Conservation (phyloP, 164 flowering plant species). For the Nelumbo lutea region DNA sequence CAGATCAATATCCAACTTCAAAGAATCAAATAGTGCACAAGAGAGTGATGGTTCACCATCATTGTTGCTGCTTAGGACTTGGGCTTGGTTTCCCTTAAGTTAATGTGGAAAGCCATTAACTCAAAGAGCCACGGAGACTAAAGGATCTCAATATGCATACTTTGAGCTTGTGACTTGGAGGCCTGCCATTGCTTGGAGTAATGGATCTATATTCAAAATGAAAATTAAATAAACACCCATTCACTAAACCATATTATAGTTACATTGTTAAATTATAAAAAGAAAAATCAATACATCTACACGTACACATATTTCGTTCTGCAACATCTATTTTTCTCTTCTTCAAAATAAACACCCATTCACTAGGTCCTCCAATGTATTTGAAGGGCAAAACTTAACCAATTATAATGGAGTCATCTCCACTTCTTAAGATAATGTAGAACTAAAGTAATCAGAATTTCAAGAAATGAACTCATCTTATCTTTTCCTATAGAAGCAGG, state of each 20-base stretch:
- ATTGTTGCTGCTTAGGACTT: conserved; percentile 20
- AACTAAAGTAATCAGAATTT: too few species aligned
- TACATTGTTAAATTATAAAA: not conserved
- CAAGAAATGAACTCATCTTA: too few species aligned
- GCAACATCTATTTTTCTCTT: too few species aligned
- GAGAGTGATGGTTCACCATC: conserved; percentile 71
- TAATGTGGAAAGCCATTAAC: conserved; percentile 86
- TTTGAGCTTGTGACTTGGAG: conserved; percentile 76
- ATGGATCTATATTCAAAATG: conserved; percentile 47
- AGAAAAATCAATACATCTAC: not conserved
- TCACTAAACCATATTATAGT: not conserved
- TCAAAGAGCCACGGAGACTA: conserved; percentile 95
- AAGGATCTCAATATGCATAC: conserved; percentile 81
- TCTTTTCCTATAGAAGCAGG: too few species aligned
- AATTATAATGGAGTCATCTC: too few species aligned
- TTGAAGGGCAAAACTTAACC: too few species aligned
- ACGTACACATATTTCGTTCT: too few species aligned
- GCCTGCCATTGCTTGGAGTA: conserved; percentile 94
- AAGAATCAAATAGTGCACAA: conserved; percentile 75
- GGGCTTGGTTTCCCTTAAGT: conserved; percentile 45
- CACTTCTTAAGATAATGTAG: too few species aligned
- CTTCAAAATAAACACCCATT: too few species aligned
- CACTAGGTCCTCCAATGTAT: too few species aligned
- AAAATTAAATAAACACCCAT: not conserved
- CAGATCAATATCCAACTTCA: conserved; percentile 71